Conservation (phyloP, 2,329 filamentous ascomycete genomes). For the Westerdykella ornata region DNA sequence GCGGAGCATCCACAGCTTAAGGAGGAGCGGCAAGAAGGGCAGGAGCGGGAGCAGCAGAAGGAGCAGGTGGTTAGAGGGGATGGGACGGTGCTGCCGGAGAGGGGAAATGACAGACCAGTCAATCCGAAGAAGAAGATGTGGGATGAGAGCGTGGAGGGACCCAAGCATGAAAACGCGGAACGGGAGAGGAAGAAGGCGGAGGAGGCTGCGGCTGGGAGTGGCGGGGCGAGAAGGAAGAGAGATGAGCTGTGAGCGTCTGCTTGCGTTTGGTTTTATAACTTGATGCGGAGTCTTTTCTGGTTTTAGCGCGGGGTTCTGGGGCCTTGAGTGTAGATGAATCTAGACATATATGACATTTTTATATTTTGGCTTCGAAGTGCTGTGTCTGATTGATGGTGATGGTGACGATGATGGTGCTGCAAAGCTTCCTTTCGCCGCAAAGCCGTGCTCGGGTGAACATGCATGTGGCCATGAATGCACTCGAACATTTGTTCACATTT, state of each 20-base stretch:
- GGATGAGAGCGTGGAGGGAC: constrained; percentile 43
- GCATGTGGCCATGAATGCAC: too few relatives aligned
- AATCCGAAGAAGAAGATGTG: constrained; percentile 60
- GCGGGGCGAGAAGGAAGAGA: constrained; percentile 7
- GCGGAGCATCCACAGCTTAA: constrained; percentile 9
- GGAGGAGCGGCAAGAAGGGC: constrained; percentile 15
- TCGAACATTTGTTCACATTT: too few relatives aligned
- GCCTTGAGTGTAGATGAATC: too few relatives aligned
- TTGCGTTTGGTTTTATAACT: neutral
- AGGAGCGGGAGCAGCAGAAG: constrained; percentile 19
- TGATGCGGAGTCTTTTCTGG: too few relatives aligned
- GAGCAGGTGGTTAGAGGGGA: constrained; percentile 39
- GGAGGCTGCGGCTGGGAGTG: constrained; percentile 3
- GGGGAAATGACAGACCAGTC: constrained; percentile 25
- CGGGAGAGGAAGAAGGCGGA: constrained; percentile 7
- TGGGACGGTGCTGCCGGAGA: constrained; percentile 41
- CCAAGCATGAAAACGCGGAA: constrained; percentile 24
- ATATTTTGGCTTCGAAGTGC: too few relatives aligned
- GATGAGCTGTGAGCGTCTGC: constrained; percentile 19
- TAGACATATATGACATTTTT: too few relatives aligned
- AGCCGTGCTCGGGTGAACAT: too few relatives aligned
- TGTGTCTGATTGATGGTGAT: too few relatives aligned
- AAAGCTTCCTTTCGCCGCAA: too few relatives aligned
- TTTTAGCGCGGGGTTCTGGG: too few relatives aligned
- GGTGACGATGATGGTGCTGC: too few relatives aligned